phyloP scores from a whole-genome alignment of 306 rosid species.

The Inga oerstediana region DNA sequence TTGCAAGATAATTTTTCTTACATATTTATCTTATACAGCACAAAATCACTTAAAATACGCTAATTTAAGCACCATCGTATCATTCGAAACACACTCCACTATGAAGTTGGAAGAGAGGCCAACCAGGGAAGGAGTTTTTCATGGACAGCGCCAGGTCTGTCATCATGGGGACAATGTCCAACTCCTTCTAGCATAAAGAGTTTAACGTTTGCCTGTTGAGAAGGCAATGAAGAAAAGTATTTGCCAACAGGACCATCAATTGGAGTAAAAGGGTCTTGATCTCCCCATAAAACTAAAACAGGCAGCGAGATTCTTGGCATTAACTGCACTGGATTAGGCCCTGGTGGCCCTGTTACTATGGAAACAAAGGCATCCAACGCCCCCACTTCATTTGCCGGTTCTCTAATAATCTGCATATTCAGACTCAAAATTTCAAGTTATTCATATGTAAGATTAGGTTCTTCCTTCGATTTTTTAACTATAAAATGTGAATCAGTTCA shows the following conservation, averaged over 20 bases:
- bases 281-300: conserved; percentile 85
- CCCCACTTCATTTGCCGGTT: conserved; percentile 72
- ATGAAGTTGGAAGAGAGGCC: conserved; percentile 57
- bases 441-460: neutral
- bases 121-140: conserved; percentile 84
- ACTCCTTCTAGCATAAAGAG: conserved; percentile 74
- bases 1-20: too few species aligned
- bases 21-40: too few species aligned
- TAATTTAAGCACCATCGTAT: neutral
- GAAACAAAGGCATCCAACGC: conserved; percentile 90
- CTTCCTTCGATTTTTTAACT: neutral
- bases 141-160: conserved; percentile 80
- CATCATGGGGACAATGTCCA: conserved; percentile 98
- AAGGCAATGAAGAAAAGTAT: conserved; percentile 68
- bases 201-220: conserved; percentile 54
- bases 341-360: conserved; percentile 88
- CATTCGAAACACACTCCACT: conserved; percentile 1
- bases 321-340: conserved; percentile 78
- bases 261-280: conserved; percentile 89
- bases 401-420: conserved; percentile 69
- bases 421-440: neutral
- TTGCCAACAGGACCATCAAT: conserved; percentile 94
- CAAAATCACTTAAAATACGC: too few species aligned
- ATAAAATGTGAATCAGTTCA: neutral
- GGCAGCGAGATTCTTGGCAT: conserved; percentile 73